Conservation (phyloP, 2,329 filamentous ascomycete genomes). For the Claviceps africana region DNA sequence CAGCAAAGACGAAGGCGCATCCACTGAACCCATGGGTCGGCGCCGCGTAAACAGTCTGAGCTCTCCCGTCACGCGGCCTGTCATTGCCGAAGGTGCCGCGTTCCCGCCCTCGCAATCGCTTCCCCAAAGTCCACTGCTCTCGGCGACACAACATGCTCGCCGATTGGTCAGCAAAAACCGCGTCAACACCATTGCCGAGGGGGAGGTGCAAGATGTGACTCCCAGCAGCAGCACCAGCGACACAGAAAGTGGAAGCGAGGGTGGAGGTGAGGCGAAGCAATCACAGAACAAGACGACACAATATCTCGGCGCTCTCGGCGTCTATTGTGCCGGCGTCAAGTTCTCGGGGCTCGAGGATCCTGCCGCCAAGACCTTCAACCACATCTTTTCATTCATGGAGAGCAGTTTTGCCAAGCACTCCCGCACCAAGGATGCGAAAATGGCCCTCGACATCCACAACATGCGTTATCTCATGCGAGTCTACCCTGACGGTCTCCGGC, state of each 20-base stretch:
- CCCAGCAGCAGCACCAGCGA: conserved; percentile 59
- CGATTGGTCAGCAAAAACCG: conserved; percentile 35
- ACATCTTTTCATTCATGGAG: conserved; percentile 92
- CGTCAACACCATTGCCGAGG: conserved; percentile 44
- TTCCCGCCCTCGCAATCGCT: conserved; percentile 36
- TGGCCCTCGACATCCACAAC: conserved; percentile 76
- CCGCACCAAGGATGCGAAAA: conserved; percentile 61
- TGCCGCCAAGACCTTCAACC: conserved; percentile 78
- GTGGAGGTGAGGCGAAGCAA: conserved; percentile 35
- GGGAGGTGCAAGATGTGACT: conserved; percentile 37
- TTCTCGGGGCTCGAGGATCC: conserved; percentile 66
- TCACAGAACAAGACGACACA: conserved; percentile 75
- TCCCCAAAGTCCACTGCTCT: conserved; percentile 39
- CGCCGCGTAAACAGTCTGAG: conserved; percentile 58
- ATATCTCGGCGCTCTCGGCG: conserved; percentile 70
- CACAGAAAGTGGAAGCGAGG: conserved; percentile 56
- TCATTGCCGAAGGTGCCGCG: conserved; percentile 40
- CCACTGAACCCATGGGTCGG: conserved; percentile 27
- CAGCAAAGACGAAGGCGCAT: conserved; percentile 25
- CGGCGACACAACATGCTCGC: conserved; percentile 36
- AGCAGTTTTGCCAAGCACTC: conserved; percentile 72
- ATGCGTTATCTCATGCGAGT: conserved; percentile 84
- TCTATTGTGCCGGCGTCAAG: conserved; percentile 62
- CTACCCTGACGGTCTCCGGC: conserved; percentile 70
- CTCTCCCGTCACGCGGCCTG: conserved; percentile 45